Percentiles rank a stretch among this genome's conserved stretches.
Conservation (phyloP, 148 eudicot genomes). For the Beta vulgaris region DNA sequence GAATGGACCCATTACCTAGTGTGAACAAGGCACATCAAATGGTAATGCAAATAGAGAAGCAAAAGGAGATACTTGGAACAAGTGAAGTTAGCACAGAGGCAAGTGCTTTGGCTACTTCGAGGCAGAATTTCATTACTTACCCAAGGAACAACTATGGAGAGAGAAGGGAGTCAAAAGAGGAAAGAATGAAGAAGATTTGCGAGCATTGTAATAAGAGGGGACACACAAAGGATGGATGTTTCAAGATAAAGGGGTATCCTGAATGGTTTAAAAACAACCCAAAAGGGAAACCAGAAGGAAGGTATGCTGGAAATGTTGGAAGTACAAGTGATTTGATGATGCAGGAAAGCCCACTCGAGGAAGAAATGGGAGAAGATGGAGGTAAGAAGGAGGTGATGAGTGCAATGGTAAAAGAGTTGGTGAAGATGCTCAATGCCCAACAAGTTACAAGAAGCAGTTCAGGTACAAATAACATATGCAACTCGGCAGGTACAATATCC, state of each 20-base stretch:
- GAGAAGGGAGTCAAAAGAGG: not conserved
- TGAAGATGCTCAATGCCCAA: not conserved
- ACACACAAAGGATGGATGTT: not conserved
- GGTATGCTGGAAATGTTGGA: not conserved
- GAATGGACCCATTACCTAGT: too few relatives aligned
- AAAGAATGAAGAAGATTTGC: not conserved
- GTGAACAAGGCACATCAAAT: not conserved
- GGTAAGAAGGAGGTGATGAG: not conserved
- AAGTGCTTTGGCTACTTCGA: not conserved
- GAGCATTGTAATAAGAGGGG: not conserved
- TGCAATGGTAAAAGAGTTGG: not conserved
- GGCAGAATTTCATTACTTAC: not conserved
- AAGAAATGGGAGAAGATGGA: too few relatives aligned
- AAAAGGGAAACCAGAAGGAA: not conserved
- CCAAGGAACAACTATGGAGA: too few relatives aligned
- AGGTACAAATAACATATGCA: not conserved
- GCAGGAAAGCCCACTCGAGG: too few relatives aligned
- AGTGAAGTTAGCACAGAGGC: not conserved
- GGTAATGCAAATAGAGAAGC: not conserved
- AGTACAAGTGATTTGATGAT: too few relatives aligned
- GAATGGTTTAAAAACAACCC: not conserved
- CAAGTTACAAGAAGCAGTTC: not conserved
- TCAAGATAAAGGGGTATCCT: not conserved
- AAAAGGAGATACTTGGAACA: not conserved
- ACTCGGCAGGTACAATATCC: not conserved